These are phyloP conservation scores for Citrus maxima DNA, from an alignment of 345 rosid genomes.

Conservation along the genomic window DNA sequence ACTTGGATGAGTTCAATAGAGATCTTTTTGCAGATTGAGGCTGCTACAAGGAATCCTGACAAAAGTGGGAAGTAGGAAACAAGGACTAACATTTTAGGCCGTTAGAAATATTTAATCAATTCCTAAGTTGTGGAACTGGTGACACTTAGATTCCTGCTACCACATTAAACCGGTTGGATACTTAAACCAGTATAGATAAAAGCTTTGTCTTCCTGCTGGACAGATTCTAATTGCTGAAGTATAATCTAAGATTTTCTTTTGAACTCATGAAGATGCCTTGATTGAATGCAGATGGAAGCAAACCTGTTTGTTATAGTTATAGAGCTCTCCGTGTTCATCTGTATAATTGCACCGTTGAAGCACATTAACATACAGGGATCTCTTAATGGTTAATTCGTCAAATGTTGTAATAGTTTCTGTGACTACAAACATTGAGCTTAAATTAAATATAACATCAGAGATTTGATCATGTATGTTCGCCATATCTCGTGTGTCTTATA, in stretches of 20 bases:
- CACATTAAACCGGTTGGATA: background rate
- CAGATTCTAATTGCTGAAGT: background rate
- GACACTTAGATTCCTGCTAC: background rate
- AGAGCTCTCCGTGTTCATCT: background rate
- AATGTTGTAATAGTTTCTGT: slow-evolving; percentile 3
- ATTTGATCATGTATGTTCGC: background rate
- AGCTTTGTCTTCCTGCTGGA: background rate
- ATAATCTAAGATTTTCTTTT: background rate
- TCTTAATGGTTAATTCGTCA: background rate
- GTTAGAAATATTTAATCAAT: background rate
- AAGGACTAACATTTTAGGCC: background rate
- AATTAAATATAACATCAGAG: background rate
- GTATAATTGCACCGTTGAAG: background rate
- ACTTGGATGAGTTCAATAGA: background rate
- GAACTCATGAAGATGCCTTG: background rate
- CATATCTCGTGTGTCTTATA: background rate
- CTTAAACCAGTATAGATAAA: background rate
- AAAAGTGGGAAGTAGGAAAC: background rate
- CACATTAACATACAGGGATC: background rate
- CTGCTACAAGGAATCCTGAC: background rate
- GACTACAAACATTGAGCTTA: background rate
- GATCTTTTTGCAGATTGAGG: background rate
- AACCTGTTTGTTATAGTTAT: background rate
- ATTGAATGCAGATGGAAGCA: slow-evolving; percentile 18
- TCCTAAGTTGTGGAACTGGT: background rate